phyloP scores from a whole-genome alignment of 2,329 filamentous ascomycete genomes.

The Xylariaceae sp. region DNA sequence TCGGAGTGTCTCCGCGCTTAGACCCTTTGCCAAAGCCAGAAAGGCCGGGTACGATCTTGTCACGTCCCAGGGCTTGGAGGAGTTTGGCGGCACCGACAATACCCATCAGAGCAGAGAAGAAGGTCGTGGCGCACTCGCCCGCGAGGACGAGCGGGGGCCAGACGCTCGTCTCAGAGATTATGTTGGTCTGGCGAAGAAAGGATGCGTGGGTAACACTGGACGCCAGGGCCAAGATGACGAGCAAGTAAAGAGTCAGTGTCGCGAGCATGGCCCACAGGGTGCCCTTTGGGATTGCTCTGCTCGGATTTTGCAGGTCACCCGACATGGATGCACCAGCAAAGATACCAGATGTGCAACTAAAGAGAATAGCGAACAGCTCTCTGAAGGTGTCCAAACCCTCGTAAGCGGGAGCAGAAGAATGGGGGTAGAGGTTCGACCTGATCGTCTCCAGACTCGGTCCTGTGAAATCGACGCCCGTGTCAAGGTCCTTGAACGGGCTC shows the following conservation, averaged over 20 bases:
- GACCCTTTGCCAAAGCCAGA: conserved; percentile 68
- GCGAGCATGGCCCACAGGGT: conserved; percentile 70
- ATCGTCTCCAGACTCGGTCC: conserved; percentile 66
- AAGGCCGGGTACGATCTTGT: conserved; percentile 70
- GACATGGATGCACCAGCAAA: conserved; percentile 82
- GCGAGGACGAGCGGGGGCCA: conserved; percentile 66
- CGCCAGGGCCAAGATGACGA: conserved; percentile 73
- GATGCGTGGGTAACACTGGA: conserved; percentile 67
- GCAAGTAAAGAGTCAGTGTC: conserved; percentile 67
- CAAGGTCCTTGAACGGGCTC: conserved; percentile 57
- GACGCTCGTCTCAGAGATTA: conserved; percentile 75
- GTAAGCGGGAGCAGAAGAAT: conserved; percentile 54
- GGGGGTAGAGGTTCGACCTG: conserved; percentile 65
- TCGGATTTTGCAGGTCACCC: conserved; percentile 74
- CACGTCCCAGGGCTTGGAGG: conserved; percentile 73
- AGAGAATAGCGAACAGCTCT: conserved; percentile 78
- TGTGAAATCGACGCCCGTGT: conserved; percentile 65
- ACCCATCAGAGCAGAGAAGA: conserved; percentile 84
- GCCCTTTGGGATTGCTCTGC: conserved; percentile 77
- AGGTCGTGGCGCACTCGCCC: conserved; percentile 73
- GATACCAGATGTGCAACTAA: conserved; percentile 56
- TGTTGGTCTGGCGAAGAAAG: conserved; percentile 66
- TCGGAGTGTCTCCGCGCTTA: conserved; percentile 63
- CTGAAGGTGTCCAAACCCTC: conserved; percentile 64
- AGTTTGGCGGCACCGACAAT: conserved; percentile 80